A percentile compares a stretch with the other conserved stretches of the same genome.
phyloP scores from a whole-genome alignment of 768 basidiomycete species.

The Xanthoconium stramineum region DNA sequence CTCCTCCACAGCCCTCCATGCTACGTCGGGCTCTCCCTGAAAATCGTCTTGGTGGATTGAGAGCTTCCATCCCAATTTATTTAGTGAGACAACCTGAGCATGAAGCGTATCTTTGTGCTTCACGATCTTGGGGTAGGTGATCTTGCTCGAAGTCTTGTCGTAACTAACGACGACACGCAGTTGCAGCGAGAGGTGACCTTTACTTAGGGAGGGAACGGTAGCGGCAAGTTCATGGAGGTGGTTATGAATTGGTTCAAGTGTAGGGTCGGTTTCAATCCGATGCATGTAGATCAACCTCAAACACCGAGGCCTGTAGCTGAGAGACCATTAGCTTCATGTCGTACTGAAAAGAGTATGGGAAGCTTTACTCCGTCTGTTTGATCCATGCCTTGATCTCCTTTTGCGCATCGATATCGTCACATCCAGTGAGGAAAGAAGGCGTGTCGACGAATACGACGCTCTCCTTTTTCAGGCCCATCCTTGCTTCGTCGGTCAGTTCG shows the following conservation, averaged over 20 bases:
- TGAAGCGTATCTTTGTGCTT: background rate
- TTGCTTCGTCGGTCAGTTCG: slow-evolving; percentile 10
- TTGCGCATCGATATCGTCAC: slow-evolving; percentile 1
- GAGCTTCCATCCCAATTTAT: background rate
- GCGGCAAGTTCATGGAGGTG: slow-evolving; percentile 7
- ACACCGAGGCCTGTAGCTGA: slow-evolving; percentile 4
- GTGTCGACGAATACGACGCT: slow-evolving; percentile 21
- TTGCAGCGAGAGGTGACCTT: background rate
- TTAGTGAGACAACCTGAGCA: background rate
- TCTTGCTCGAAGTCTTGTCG: slow-evolving; percentile 3
- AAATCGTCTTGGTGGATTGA: slow-evolving; percentile 7
- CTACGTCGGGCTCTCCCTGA: slow-evolving; percentile 10
- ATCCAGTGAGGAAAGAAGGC: slow-evolving; percentile 19
- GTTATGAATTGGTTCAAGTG: background rate
- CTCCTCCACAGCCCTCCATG: slow-evolving; percentile 11
- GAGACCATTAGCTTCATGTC: background rate
- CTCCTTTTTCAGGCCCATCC: background rate
- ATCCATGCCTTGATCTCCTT: slow-evolving; percentile 5
- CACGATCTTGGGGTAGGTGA: background rate
- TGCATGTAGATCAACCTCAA: slow-evolving; percentile 20
- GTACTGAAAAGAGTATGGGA: background rate
- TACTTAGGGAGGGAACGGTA: background rate
- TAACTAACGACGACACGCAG: slow-evolving; percentile 12
- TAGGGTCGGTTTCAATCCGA: slow-evolving; percentile 16
- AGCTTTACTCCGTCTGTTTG: background rate